A percentile compares a stretch with the other conserved stretches of the same genome.
Conservation (phyloP, 768 basidiomycete genomes). For the Mycena olivaceomarginata region DNA sequence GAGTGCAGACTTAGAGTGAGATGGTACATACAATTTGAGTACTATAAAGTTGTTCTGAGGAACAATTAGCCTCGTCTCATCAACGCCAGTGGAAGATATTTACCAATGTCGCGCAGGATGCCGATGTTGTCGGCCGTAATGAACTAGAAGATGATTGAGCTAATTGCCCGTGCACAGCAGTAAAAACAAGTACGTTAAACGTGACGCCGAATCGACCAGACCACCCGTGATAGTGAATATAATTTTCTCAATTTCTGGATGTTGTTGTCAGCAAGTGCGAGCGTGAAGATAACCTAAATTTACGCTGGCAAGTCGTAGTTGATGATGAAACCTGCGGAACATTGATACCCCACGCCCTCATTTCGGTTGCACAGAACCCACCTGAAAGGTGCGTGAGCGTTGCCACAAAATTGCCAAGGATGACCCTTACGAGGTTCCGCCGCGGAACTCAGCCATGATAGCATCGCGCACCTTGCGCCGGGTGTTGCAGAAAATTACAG, state of each 20-base stretch:
- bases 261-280: conserved; percentile 34
- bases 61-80: conserved; percentile 35
- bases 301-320: conserved; percentile 98
- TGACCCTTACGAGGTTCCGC: conserved; percentile 87
- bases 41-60: conserved; percentile 95
- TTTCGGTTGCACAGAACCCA: conserved; percentile 97
- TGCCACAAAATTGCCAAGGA: conserved; percentile 27
- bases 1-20: conserved; percentile 34
- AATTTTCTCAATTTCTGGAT: conserved; percentile 96
- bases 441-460: conserved; percentile 97
- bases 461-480: conserved; percentile 97
- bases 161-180: conserved; percentile 32
- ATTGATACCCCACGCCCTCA: conserved; percentile 99
- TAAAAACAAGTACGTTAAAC: conserved; percentile 88
- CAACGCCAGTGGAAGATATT: conserved; percentile 49
- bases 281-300: conserved; percentile 51
- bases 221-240: conserved; percentile 99
- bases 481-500: conserved; percentile 99
- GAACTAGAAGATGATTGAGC: conserved; percentile 71
- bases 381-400: conserved; percentile 61
- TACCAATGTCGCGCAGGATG: conserved; percentile 97
- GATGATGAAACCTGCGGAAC: conserved; percentile 97
- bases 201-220: conserved; percentile 99
- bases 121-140: conserved; percentile 97
- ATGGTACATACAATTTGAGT: conserved; percentile 91